Base-by-base conservation (phyloP, 768 basidiomycete genomes). In the Naganishia vishniacii region DNA sequence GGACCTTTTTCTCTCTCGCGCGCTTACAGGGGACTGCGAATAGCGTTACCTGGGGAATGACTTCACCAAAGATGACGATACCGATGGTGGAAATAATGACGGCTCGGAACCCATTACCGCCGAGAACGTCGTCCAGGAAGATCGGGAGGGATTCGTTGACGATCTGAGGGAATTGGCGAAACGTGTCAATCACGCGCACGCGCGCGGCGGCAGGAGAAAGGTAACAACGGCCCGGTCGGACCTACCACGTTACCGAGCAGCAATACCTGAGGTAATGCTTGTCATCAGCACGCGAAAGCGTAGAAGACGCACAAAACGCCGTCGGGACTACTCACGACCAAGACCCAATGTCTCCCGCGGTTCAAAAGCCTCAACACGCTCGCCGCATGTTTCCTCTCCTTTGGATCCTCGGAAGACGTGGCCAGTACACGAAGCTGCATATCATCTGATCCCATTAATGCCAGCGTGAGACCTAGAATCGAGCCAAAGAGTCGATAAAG, bases 381-480 rank as follows among this genome's bases (percentile, higher is more conserved):
- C 11, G 65, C 49, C 1, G 79, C 79, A 18, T 78, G 69, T 48
- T 69, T 72, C 69, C 83, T 82, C 76, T 93, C 88, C 23, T 70
- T 80, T 5, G 78, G 67, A 72, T 90, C 82, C n/a, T 88, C 88
- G 0, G 90, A 91, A 9, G 89, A 88, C 1, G 85, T 82, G 0
- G 89, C 81, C 44, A 95, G 81, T 3, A 94, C 92, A 18, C 90
- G 84, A 5, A 95, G 82, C 70, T 94, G 89, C 16, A 95, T 83
- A 65, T 91, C 89, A 68, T 95, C 91, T 18, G 93, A 82, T 1
- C 92, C 92, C 92, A 94, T 94, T 28, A 95, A 80, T 0, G 90
- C 92, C 29, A 95, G 84, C 0, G 92, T 95, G 59, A 95, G 79
- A 2, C 91, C 91, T 48, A n/a, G n/a, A n/a, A n/a, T n/a, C n/a